Percentiles rank a stretch among this genome's conserved stretches.
These are phyloP conservation scores for Quercus ilex DNA, from an alignment of 306 rosid species.

Conservation along the genomic window DNA sequence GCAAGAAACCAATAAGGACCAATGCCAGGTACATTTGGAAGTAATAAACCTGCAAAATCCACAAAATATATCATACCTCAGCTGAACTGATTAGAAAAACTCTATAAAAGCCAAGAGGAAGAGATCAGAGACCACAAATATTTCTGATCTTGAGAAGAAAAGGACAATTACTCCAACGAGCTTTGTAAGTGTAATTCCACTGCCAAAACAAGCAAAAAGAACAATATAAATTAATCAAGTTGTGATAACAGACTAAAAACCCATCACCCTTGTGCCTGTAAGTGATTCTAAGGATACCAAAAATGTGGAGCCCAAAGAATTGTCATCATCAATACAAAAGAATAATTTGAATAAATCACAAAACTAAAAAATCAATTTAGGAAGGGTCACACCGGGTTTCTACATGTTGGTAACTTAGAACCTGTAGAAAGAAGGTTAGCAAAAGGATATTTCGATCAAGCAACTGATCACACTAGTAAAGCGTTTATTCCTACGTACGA, in stretches of 20 bases:
- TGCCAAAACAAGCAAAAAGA: constrained; percentile 41
- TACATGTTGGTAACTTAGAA: background rate
- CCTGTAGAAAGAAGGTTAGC: background rate
- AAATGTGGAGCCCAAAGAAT: background rate
- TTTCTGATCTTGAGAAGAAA: constrained; percentile 82
- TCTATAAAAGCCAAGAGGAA: constrained; percentile 10
- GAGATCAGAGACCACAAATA: constrained; percentile 76
- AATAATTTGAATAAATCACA: background rate
- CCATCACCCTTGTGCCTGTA: background rate
- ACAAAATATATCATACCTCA: constrained; percentile 18
- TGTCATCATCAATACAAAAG: background rate
- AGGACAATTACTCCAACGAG: constrained; percentile 93
- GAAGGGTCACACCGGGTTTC: background rate
- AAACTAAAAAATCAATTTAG: background rate
- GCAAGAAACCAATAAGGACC: constrained; percentile 93
- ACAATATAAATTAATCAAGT: constrained; percentile 18
- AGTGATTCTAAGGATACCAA: background rate
- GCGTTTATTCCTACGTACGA: background rate
- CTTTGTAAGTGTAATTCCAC: constrained; percentile 94
- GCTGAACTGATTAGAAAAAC: constrained; percentile 15
- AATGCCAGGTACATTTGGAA: constrained; percentile 95
- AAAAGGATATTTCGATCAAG: background rate
- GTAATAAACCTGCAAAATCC: constrained; percentile 78
- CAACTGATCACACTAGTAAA: background rate
- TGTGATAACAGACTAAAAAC: background rate